Conservation (phyloP, 208 protist species). For the Trypanosoma lewisi region DNA sequence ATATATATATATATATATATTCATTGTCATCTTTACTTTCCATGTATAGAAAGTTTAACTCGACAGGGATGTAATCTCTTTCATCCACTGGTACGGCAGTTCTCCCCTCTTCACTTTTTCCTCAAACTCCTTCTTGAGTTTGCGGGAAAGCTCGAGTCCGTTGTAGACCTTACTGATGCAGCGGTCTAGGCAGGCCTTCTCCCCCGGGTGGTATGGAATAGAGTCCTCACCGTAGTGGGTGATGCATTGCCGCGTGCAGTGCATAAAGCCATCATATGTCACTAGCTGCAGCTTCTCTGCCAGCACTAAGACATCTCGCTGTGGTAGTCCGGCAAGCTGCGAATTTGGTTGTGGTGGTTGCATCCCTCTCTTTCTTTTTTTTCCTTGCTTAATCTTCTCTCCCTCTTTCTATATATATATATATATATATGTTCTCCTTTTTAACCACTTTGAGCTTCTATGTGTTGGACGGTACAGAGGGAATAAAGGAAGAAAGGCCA, state of each 20-base stretch:
- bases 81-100: conserved; percentile 85
- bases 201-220: conserved; percentile 76
- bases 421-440: no score
- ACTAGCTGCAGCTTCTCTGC: conserved; percentile 66
- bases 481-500: no score
- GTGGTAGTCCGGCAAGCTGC: conserved; percentile 49
- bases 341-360: conserved; percentile 59
- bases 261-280: conserved; percentile 53
- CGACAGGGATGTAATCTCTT: conserved; percentile 29
- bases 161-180: conserved; percentile 68
- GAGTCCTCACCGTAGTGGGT: conserved; percentile 79
- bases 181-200: conserved; percentile 76
- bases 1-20: no score
- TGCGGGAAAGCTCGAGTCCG: conserved; percentile 58
- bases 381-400: no score
- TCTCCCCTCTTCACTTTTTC: conserved; percentile 53
- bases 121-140: conserved; percentile 66
- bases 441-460: no score
- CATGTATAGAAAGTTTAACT: not conserved
- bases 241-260: conserved; percentile 59
- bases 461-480: not conserved
- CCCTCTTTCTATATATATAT: no score
- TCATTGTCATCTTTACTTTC: not conserved
- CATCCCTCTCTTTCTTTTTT: conserved; percentile 28
- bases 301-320: conserved; percentile 60